Percentiles rank a stretch among this genome's conserved stretches.
phyloP scores from a whole-genome alignment of 805 yeast species.

The Yamadazyma nakazawae region DNA sequence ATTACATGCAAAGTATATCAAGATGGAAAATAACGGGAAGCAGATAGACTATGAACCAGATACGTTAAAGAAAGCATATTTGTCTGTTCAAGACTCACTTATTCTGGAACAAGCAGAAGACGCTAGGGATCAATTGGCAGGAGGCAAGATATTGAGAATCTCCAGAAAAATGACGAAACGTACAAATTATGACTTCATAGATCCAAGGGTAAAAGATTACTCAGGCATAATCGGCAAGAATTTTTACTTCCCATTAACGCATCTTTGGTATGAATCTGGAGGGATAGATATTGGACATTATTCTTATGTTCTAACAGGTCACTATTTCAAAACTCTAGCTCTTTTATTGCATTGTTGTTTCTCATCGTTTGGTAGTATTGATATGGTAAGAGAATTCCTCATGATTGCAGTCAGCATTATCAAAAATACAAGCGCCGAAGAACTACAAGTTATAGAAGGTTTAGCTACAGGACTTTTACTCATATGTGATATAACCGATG shows the following conservation, averaged over 20 bases:
- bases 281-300: slow-evolving; percentile 51
- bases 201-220: slow-evolving; percentile 30
- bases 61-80: slow-evolving; percentile 6
- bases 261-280: slow-evolving; percentile 49
- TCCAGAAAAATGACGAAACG: slow-evolving; percentile 32
- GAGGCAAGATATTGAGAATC: slow-evolving; percentile 43
- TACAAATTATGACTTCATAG: neutral
- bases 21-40: slow-evolving; percentile 6
- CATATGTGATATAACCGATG: slow-evolving; percentile 33
- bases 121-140: slow-evolving; percentile 29
- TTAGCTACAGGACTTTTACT: slow-evolving; percentile 35
- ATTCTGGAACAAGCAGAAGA: slow-evolving; percentile 29
- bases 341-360: slow-evolving; percentile 61
- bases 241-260: slow-evolving; percentile 54
- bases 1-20: slow-evolving; percentile 43
- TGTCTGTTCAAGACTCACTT: slow-evolving; percentile 29
- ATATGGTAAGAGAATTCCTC: slow-evolving; percentile 56
- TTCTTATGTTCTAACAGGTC: slow-evolving; percentile 52
- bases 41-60: slow-evolving; percentile 2
- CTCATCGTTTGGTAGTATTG: slow-evolving; percentile 44
- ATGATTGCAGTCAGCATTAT: slow-evolving; percentile 26
- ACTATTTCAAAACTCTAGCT: slow-evolving; percentile 56
- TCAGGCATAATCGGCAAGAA: slow-evolving; percentile 41
- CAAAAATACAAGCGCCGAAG: slow-evolving; percentile 20
- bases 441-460: slow-evolving; percentile 36